These are phyloP conservation scores for Takakia lepidozioides DNA, from an alignment of 225 moss, liverwort and hornwort species.

Conservation along the genomic window DNA sequence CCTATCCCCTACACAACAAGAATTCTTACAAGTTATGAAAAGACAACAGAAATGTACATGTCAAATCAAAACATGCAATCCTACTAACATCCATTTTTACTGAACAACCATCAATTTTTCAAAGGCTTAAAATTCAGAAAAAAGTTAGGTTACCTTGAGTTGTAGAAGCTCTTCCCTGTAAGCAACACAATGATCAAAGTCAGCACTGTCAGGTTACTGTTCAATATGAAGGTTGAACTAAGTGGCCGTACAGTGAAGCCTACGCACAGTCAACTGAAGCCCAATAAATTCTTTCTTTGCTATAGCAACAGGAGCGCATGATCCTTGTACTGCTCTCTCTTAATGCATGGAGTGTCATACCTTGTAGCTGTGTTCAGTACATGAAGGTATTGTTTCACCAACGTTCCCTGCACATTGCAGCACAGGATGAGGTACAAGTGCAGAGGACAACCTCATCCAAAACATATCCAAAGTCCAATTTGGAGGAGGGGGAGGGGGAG, in stretches of 20 bases:
- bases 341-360: constrained; percentile 3
- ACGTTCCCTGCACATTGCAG: constrained; percentile 8
- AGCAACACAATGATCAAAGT: not conserved
- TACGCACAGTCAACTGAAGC: no score
- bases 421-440: not conserved
- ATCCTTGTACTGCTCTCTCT: not conserved
- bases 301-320: no score
- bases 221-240: no score
- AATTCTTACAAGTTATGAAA: not conserved
- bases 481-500: no score
- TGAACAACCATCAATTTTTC: not conserved
- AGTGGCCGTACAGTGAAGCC: no score
- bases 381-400: constrained; percentile 19
- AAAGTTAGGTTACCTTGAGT: constrained; percentile 12
- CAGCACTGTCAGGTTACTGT: not conserved
- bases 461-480: not conserved
- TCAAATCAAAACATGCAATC: not conserved
- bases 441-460: not conserved
- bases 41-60: not conserved
- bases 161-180: constrained; percentile 21
- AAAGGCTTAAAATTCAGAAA: not conserved
- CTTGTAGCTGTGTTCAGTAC: constrained; percentile 27
- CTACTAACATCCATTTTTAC: not conserved
- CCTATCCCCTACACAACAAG: constrained; percentile 20
- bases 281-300: no score